These are phyloP conservation scores for Suillus occidentalis DNA, from an alignment of 768 basidiomycete species.

Conservation along the genomic window DNA sequence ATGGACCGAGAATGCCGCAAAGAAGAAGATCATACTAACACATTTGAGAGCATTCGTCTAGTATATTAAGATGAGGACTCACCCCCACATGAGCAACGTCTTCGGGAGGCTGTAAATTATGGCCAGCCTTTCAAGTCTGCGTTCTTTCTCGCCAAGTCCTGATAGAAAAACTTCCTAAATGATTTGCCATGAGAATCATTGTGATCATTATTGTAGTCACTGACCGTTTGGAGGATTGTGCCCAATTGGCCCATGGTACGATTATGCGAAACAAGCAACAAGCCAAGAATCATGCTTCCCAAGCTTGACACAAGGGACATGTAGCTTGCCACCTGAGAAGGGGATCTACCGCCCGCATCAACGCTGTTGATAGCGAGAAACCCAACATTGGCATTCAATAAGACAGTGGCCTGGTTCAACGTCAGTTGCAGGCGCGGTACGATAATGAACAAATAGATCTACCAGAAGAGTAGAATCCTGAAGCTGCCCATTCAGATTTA, in stretches of 20 bases:
- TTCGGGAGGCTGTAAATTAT: constrained; percentile 35
- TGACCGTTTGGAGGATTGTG: constrained; percentile 30
- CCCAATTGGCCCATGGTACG: constrained; percentile 23
- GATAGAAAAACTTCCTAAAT: constrained; percentile 27
- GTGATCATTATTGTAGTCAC: constrained; percentile 11
- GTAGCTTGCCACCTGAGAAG: constrained; percentile 38
- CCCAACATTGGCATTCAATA: constrained; percentile 52
- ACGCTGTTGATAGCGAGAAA: constrained; percentile 53
- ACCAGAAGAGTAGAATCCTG: constrained; percentile 55
- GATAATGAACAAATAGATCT: constrained; percentile 14
- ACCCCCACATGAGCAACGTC: constrained; percentile 35
- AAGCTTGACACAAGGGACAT: constrained; percentile 38
- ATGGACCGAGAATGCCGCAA: constrained; percentile 24
- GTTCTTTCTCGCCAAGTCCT: constrained; percentile 11
- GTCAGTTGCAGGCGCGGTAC: background rate
- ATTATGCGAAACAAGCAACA: constrained; percentile 40
- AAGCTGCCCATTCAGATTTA: constrained; percentile 48
- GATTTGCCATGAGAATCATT: background rate
- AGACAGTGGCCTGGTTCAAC: constrained; percentile 42
- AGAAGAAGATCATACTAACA: constrained; percentile 30
- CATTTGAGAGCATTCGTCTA: background rate
- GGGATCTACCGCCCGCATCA: constrained; percentile 20
- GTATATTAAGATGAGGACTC: constrained; percentile 3
- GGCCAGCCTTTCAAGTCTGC: constrained; percentile 31
- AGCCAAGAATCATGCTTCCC: constrained; percentile 36